Conservation (phyloP, 495 filamentous ascomycete genomes). For the Aspergillus conjunctus region DNA sequence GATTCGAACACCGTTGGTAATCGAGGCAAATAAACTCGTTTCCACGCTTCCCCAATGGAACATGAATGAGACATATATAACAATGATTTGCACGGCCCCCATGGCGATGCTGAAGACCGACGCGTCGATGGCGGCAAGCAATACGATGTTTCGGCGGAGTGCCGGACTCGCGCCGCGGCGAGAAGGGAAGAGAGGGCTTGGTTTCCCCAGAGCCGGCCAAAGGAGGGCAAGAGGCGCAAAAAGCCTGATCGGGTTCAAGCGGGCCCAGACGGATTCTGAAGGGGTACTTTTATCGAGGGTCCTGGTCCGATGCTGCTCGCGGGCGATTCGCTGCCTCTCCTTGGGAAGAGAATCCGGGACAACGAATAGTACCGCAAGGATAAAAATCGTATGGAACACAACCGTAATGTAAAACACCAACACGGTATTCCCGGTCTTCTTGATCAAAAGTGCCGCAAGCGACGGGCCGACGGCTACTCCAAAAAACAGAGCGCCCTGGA, state of each 20-base stretch:
- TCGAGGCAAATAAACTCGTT: conserved; percentile 73
- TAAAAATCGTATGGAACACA: conserved; percentile 68
- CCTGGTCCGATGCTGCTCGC: conserved; percentile 59
- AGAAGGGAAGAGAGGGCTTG: conserved; percentile 59
- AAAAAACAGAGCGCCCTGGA: conserved; percentile 83
- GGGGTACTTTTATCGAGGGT: conserved; percentile 14
- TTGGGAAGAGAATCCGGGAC: conserved; percentile 82
- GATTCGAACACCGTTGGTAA: conserved; percentile 75
- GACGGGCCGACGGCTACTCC: conserved; percentile 85
- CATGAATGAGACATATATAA: conserved; percentile 75
- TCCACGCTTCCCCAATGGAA: conserved; percentile 83
- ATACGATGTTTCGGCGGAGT: conserved; percentile 75
- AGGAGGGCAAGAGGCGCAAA: conserved; percentile 78
- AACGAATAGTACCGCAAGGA: conserved; percentile 65
- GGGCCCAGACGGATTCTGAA: conserved; percentile 23
- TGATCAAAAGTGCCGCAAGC: conserved; percentile 73
- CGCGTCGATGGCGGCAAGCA: conserved; percentile 78
- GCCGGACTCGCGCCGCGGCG: conserved; percentile 60
- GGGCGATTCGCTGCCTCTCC: conserved; percentile 65
- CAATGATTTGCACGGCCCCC: conserved; percentile 72
- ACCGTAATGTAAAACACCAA: conserved; percentile 78
- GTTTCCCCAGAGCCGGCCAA: conserved; percentile 66
- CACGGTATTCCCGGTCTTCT: conserved; percentile 65
- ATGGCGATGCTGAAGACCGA: conserved; percentile 79
- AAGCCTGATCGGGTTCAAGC: conserved; percentile 58